Evolutionary conservation across 1,284 basidiomycete species (phyloP), one percentile per base, ranked within the genome.

Genomic region (Rhizoctonia solani): DNA sequence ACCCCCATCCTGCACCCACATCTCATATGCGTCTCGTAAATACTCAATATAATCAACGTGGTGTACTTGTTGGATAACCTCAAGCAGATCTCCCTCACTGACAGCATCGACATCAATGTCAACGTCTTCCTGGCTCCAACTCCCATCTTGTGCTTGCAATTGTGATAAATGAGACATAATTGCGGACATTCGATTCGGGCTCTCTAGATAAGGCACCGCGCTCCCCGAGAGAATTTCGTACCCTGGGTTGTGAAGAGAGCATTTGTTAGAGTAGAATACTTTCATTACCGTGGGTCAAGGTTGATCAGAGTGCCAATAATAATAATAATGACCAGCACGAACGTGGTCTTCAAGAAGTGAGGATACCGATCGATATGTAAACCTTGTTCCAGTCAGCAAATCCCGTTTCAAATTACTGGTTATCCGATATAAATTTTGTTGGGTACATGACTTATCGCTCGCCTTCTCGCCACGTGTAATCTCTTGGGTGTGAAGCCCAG

Each of bases 1-100:
- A 5, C 77, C 77, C 2, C 77, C 77, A 55, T 74, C 74, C 9
- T 68, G 69, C 8, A 75, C 69, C 77, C 77, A 79, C 11, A 73
- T 70, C 13, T 72, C 68, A 47, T 77, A 77, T 6, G 77, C 75
- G 1, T 68, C 74, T 30, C 70, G 63, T 13, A 79, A 66, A 56
- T 79, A 78, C 0, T 69, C 65, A 3, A 77, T 23, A 46, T 78
- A 79, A 4, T 72, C 75, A 5, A 49, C 32, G 0, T 72, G 67
- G 49, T 79, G 77, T 1, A 77, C 73, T 29, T 69, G 56, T 42
- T 58, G 11, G 34, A 72, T 50, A 34, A 69, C 61, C 9, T 30
- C 25, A 19, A 68, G 19, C 23, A 70, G 58, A 54, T 54, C 68
- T 21, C 5, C 19, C 13, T 5, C 55, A 69, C 19, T 59, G 69